Evolutionary conservation across 805 yeast genomes (phyloP).

Genomic region (Allodekkera sacchari): DNA sequence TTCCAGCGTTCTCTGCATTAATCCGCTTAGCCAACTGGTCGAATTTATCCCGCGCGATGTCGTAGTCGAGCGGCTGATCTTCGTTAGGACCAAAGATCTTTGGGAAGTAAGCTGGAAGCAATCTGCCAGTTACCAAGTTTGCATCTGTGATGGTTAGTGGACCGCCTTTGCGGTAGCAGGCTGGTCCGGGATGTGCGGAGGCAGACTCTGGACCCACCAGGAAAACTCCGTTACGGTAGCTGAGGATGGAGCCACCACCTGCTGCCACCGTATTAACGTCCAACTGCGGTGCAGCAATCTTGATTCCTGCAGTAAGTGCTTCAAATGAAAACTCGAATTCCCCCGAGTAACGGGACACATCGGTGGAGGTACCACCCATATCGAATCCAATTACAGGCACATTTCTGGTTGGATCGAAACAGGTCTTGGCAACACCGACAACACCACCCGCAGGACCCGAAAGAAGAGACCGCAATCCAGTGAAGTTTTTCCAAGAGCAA

Average conservation of each 20-base stretch:
- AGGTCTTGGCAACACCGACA: conserved; percentile 46
- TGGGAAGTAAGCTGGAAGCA: conserved; percentile 66
- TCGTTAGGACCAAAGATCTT: conserved; percentile 75
- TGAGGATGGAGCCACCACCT: conserved; percentile 63
- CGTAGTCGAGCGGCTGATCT: conserved; percentile 53
- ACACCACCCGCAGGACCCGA: conserved; percentile 58
- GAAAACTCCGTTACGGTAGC: conserved; percentile 60
- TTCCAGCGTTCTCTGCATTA: conserved; percentile 30
- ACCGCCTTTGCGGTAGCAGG: conserved; percentile 77
- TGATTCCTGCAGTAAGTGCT: conserved; percentile 67
- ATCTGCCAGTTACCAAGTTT: conserved; percentile 58
- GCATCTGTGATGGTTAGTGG: conserved; percentile 81
- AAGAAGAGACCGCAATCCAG: conserved; percentile 42
- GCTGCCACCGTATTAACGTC: conserved; percentile 69
- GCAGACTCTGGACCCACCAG: conserved; percentile 81
- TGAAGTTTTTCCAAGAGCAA: conserved; percentile 41
- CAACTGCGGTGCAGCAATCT: conserved; percentile 68
- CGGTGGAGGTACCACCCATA: conserved; percentile 31
- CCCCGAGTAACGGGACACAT: conserved; percentile 50
- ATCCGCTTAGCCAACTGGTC: conserved; percentile 43
- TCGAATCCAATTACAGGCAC: conserved; percentile 25
- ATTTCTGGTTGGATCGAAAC: conserved; percentile 28
- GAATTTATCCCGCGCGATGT: conserved; percentile 43
- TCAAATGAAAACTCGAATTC: conserved; percentile 64
- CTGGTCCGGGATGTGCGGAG: conserved; percentile 81